Conservation (phyloP, 2,329 filamentous ascomycete genomes). For the Akanthomyces lecanii region DNA sequence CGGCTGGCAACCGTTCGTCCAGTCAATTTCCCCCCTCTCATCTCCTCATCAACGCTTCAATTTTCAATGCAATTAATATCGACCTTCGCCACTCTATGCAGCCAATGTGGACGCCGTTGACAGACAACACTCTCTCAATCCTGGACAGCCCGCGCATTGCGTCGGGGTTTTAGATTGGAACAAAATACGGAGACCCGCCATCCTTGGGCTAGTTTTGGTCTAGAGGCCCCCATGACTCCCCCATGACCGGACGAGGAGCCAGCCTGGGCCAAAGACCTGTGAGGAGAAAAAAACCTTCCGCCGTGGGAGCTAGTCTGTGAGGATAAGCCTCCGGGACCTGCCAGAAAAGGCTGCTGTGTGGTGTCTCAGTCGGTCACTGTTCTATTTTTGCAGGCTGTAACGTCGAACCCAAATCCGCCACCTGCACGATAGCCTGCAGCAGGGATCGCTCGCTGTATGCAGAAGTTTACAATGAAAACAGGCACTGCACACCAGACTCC, state of each 20-base stretch:
- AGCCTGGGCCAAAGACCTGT: neutral
- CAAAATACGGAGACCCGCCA: constrained; percentile 9
- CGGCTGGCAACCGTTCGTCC: neutral
- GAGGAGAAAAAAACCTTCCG: neutral
- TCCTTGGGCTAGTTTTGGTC: neutral
- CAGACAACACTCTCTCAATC: neutral
- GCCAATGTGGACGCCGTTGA: neutral
- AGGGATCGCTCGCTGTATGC: neutral
- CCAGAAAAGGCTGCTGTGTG: neutral
- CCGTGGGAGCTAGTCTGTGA: neutral
- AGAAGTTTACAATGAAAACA: neutral
- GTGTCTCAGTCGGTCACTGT: neutral
- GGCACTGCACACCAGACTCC: neutral
- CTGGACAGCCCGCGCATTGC: neutral
- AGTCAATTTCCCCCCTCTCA: neutral
- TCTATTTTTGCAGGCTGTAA: constrained; percentile 13
- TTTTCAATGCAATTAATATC: constrained; percentile 7
- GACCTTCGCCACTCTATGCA: neutral
- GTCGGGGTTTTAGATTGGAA: constrained; percentile 3
- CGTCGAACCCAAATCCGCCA: constrained; percentile 2
- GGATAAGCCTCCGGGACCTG: neutral
- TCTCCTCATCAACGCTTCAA: constrained; percentile 1
- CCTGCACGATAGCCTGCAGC: neutral
- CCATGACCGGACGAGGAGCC: neutral
- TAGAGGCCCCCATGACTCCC: neutral